Base-by-base conservation (phyloP, 495 filamentous ascomycete species). In the Poronia punctata region DNA sequence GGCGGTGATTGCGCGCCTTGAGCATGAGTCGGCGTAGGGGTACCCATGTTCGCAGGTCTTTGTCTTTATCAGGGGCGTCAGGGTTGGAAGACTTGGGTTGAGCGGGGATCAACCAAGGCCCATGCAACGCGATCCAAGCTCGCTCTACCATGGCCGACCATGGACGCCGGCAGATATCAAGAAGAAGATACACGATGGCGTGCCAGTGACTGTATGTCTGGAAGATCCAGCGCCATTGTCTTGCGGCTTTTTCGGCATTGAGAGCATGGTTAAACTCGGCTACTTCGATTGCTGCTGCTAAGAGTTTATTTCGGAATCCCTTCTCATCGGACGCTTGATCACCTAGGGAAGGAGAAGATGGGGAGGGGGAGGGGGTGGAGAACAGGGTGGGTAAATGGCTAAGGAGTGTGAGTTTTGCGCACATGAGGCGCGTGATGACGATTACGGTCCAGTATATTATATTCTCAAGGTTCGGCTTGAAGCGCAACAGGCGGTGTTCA, bases 191-290 rank as follows among this genome's bases (percentile, higher is more conserved):
- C 3, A 57, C 71, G 33, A 79, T 61, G 28, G 76, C 66, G 52
- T 81, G 67, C 78, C 78, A 82, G 35, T 81, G 77, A 0, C 72
- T 72, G 43, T 73, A 76, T 1, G 74, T 77, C 35, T 75, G 66
- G 49, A 63, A 79, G 19, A 74, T 48, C 78, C 78, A 82, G 21
- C 75, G 68, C 76, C 76, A 81, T 20, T 72, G 63, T 3, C 65
- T 61, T 21, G 60, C 68, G n/a, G 56, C 43, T 16, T 55, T 54
- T 27, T 74, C 64, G 1, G 60, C 48, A 45, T 78, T 73, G 4
- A 80, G 50, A 5, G 64, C 53, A 45, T 73, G 70, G 27, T 76
- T 76, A 48, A 74, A 69, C 53, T 77, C 67, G 3, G 73, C 66
- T n/a, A 77, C 62, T 34, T 77, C 72, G 29, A 80, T 64, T 43